Percentiles rank a stretch among this genome's conserved stretches.
Evolutionary conservation across 768 basidiomycete genomes (phyloP).

Genomic region (Rhodotorula babjevae): DNA sequence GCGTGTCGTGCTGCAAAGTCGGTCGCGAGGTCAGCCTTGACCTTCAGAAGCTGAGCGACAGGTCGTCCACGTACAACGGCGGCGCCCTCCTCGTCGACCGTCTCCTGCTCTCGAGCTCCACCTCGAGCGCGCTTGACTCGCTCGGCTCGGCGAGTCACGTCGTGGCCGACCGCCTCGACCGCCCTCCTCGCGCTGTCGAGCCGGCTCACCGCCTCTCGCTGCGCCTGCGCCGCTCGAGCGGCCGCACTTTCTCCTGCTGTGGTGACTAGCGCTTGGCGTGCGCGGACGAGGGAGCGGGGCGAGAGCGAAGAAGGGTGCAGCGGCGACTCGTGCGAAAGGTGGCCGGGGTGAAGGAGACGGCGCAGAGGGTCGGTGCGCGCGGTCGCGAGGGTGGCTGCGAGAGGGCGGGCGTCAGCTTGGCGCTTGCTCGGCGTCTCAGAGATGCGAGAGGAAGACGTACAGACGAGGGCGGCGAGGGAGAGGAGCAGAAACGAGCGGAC

Average conservation of each 20-base stretch:
- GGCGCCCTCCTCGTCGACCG: background rate
- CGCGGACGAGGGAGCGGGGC: background rate
- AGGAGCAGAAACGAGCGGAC: background rate
- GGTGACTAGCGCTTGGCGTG: slow-evolving; percentile 4
- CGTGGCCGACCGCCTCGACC: background rate
- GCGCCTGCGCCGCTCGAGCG: background rate
- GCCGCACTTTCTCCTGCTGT: background rate
- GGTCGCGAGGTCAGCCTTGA: background rate
- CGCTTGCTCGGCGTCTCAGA: background rate
- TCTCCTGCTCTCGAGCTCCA: background rate
- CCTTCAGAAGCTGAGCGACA: background rate
- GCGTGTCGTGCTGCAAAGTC: background rate
- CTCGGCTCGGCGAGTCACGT: background rate
- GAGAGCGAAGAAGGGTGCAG: background rate
- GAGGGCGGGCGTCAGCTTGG: background rate
- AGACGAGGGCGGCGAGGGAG: background rate
- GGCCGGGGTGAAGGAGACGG: background rate
- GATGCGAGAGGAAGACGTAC: background rate
- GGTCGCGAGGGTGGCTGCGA: background rate
- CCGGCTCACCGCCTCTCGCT: background rate
- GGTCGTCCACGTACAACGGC: slow-evolving; percentile 1
- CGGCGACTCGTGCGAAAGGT: background rate
- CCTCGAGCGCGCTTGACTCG: background rate
- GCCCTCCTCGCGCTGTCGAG: background rate
- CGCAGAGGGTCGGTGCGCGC: background rate